These are phyloP conservation scores for Lasiosphaeria hispida DNA, from an alignment of 495 filamentous ascomycete species.

Conservation along the genomic window DNA sequence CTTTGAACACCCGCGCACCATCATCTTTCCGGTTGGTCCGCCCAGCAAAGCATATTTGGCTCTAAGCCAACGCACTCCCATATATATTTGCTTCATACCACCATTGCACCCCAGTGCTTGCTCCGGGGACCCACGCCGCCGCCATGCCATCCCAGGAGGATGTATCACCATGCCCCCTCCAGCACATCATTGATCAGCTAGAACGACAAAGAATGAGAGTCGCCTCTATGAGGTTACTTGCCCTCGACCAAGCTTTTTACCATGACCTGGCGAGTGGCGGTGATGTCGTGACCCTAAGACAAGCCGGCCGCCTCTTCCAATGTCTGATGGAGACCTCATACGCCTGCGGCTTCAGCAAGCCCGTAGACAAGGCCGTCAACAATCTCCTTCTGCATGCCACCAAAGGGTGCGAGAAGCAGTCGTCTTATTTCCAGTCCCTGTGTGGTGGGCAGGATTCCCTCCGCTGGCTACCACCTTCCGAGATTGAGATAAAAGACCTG, in stretches of 20 bases:
- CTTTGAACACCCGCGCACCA: not conserved
- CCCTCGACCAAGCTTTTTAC: not conserved
- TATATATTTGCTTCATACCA: too few species aligned
- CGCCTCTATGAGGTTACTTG: slow-evolving; percentile 3
- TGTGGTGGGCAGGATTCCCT: not conserved
- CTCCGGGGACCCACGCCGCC: not conserved
- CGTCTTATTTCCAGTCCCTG: not conserved
- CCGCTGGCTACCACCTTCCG: not conserved
- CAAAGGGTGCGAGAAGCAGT: not conserved
- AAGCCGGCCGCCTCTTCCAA: not conserved
- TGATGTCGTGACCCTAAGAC: not conserved
- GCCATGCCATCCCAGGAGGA: not conserved
- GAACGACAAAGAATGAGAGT: not conserved
- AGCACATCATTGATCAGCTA: not conserved
- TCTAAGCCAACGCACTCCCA: too few species aligned
- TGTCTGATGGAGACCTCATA: not conserved
- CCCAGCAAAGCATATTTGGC: too few species aligned
- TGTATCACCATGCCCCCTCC: not conserved
- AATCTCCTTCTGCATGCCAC: slow-evolving; percentile 1
- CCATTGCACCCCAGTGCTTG: too few species aligned
- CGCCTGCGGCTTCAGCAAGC: slow-evolving; percentile 4
- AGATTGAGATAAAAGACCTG: slow-evolving; percentile 2
- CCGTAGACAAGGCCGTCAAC: slow-evolving; percentile 2
- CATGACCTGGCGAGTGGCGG: not conserved
- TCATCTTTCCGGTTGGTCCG: too few species aligned